Evolutionary conservation across 1,284 basidiomycete species (phyloP), one percentile per base, ranked within the genome.

Genomic region (Phylloporus sp.): DNA sequence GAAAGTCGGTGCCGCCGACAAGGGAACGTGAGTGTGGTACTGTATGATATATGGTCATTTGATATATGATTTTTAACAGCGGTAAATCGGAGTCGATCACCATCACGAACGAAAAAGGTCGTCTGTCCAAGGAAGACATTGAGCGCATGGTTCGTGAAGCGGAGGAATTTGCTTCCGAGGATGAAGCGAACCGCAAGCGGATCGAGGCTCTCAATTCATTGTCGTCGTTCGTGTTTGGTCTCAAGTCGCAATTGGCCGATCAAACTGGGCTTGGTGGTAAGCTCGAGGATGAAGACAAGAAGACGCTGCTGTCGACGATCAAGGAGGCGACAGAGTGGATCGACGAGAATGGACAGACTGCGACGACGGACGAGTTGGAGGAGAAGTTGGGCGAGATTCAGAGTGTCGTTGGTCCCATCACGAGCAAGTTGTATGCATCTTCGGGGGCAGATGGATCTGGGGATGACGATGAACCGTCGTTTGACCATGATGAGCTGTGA

Each of bases 301-400:
- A 95, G 88, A 88, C 87, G 24, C 86, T 98, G 68, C 82, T 94
- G 62, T 86, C 85, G 29, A 83, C 89, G 49, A 82, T 98, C 79
- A 97, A 96, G 85, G 94, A 97, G 74, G 89, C 28, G 67, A 90
- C 91, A 40, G 93, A 95, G 65, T 98, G 95, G 95, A 86, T 97
- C 66, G 94, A 96, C 58, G 88, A 90, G 72, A 86, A 94, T 76
- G 91, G 89, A n/a, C 79, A 85, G 58, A 80, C 79, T 26, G 95
- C 95, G 46, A 86, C 86, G 56, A 89, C 90, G 60, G 95, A 97
- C 78, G 94, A 97, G 68, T 82, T 96, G 52, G 95, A 98, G 78
- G 95, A 96, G 85, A 95, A 96, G 85, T 81, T 96, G 71, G 78
- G 82, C 66, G 90, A 92, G 79, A 84, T 94, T 51, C 91, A 93